Evolutionary conservation across 2,329 filamentous ascomycete genomes (phyloP).

Genomic region (Pseudocercospora musae): DNA sequence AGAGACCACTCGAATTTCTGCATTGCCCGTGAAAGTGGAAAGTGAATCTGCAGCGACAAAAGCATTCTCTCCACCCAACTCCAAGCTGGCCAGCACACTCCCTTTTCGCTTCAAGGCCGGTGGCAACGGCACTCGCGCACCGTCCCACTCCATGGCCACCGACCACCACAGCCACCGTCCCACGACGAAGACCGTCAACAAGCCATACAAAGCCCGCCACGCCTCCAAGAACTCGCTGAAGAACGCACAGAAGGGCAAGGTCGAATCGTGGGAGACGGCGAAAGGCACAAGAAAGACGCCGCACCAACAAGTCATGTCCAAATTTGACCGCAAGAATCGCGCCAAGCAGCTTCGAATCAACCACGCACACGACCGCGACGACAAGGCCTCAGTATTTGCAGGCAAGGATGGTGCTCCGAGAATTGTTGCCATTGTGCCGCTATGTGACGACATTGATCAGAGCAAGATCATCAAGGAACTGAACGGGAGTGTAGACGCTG

Average conservation of each 20-base stretch:
- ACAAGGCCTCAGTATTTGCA: constrained; percentile 76
- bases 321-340: constrained; percentile 91
- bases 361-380: constrained; percentile 79
- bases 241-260: constrained; percentile 81
- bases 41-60: not conserved
- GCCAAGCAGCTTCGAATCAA: constrained; percentile 82
- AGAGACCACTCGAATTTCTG: not conserved
- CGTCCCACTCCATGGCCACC: constrained; percentile 52
- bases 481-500: constrained; percentile 76
- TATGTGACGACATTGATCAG: constrained; percentile 70
- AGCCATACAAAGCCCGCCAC: constrained; percentile 89
- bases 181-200: constrained; percentile 84
- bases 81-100: constrained; percentile 29
- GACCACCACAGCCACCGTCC: constrained; percentile 77
- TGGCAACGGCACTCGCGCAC: constrained; percentile 61
- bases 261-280: constrained; percentile 67
- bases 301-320: constrained; percentile 96
- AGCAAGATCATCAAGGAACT: constrained; percentile 65
- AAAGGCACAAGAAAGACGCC: constrained; percentile 69
- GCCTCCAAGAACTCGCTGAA: constrained; percentile 83
- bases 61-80: not conserved
- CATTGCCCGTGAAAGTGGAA: not conserved
- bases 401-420: constrained; percentile 83
- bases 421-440: constrained; percentile 81
- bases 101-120: constrained; percentile 88